Conservation (phyloP, 148 eudicot species). For the Vaccinium darrowii region DNA sequence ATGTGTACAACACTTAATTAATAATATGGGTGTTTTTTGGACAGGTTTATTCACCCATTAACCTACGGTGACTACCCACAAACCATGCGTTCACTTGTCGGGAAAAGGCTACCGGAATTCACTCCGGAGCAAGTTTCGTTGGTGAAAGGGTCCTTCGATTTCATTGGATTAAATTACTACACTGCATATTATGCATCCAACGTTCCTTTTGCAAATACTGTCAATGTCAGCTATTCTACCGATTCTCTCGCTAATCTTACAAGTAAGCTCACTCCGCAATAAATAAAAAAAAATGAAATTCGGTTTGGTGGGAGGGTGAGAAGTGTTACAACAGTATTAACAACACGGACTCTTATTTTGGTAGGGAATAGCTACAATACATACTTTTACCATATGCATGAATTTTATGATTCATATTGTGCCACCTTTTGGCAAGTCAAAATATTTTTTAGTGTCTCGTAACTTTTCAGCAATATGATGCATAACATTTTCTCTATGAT, state of each 20-base stretch:
- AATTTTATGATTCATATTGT: no score
- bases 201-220: constrained; percentile 22
- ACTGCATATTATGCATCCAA: constrained; percentile 29
- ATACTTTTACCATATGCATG: no score
- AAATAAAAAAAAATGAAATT: no score
- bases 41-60: constrained; percentile 11
- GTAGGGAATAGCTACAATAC: no score
- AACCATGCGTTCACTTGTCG: not conserved
- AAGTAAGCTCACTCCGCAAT: constrained; percentile 27
- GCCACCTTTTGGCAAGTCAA: accelerated
- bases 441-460: no score
- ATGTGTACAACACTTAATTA: not conserved
- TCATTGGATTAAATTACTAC: constrained; percentile 12
- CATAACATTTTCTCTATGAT: no score
- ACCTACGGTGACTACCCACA: not conserved
- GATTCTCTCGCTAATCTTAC: constrained; percentile 39
- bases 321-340: no score
- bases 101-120: not conserved
- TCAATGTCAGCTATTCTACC: constrained; percentile 33
- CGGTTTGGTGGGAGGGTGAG: no score
- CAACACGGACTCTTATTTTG: no score
- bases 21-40: not conserved
- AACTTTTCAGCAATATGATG: no score
- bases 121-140: not conserved
- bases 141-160: constrained; percentile 9